These are phyloP conservation scores for Metschnikowia lochheadii DNA, from an alignment of 805 yeast genomes.

Conservation along the genomic window DNA sequence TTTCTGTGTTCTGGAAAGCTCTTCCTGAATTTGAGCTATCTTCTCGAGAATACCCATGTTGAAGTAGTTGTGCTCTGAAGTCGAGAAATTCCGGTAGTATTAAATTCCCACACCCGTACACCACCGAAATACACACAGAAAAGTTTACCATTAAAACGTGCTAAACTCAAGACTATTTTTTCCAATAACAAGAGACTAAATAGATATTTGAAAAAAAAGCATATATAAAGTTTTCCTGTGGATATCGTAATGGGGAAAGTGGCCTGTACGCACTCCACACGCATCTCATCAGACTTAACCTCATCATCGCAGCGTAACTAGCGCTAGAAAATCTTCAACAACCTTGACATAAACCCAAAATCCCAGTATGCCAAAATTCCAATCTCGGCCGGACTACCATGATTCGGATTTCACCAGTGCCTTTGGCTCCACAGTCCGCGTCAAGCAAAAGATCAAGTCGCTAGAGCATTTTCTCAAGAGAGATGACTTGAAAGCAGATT, in stretches of 20 bases:
- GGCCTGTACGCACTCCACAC: slow-evolving; percentile 4
- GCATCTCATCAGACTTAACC: neutral
- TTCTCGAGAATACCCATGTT: slow-evolving; percentile 48
- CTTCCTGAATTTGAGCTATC: slow-evolving; percentile 86
- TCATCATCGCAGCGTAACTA: slow-evolving; percentile 2
- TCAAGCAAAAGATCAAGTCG: slow-evolving; percentile 85
- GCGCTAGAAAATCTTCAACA: neutral
- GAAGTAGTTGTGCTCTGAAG: neutral
- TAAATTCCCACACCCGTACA: slow-evolving; percentile 12
- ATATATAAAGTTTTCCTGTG: neutral
- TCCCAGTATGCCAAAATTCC: slow-evolving; percentile 9
- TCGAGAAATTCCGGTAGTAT: neutral
- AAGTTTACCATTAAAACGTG: neutral
- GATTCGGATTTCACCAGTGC: slow-evolving; percentile 17
- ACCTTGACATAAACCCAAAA: neutral
- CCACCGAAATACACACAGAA: neutral
- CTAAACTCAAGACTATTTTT: no score
- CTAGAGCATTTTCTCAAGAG: slow-evolving; percentile 64
- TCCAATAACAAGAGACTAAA: no score
- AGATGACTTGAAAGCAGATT: slow-evolving; percentile 59
- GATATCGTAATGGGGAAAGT: neutral
- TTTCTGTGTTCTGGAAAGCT: slow-evolving; percentile 91
- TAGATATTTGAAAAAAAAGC: neutral
- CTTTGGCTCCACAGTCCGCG: slow-evolving; percentile 21
- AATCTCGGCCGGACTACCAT: slow-evolving; percentile 9